Evolutionary conservation across 345 rosid species (phyloP).

Genomic region (Salix viminalis): DNA sequence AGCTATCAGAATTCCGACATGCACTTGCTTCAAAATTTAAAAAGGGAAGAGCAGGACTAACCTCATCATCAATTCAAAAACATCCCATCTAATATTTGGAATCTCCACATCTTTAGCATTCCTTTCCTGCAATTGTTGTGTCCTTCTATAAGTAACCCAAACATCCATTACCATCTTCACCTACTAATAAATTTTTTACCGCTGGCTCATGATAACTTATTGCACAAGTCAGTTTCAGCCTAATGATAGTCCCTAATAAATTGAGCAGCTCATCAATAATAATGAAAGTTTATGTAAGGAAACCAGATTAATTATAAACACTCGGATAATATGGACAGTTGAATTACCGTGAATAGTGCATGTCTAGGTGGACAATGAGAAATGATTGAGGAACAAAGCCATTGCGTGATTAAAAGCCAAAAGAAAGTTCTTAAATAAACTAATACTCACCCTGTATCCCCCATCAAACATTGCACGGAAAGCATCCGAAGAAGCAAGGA

Average conservation of each 20-base stretch:
- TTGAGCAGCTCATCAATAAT: background rate
- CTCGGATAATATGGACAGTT: background rate
- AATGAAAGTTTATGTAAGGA: background rate
- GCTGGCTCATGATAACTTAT: background rate
- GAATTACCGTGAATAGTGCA: background rate
- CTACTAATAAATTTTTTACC: background rate
- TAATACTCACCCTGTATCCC: conserved; percentile 55
- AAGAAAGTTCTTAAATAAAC: background rate
- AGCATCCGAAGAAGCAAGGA: conserved; percentile 75
- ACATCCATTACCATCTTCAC: background rate
- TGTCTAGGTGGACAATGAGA: background rate
- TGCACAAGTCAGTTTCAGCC: background rate
- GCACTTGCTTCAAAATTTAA: background rate
- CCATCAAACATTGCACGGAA: conserved; percentile 87
- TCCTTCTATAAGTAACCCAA: background rate
- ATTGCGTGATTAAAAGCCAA: background rate
- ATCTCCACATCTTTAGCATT: conserved; percentile 68
- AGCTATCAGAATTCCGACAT: background rate
- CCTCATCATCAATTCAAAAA: conserved; percentile 80
- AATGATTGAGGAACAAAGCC: background rate
- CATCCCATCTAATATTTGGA: conserved; percentile 72
- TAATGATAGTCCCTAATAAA: background rate
- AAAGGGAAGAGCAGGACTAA: conserved; percentile 5
- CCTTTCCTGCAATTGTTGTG: conserved; percentile 47
- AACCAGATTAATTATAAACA: background rate